These are phyloP conservation scores for Taiozyma sp. DNA, from an alignment of 1,139 yeast genomes.

Conservation along the genomic window DNA sequence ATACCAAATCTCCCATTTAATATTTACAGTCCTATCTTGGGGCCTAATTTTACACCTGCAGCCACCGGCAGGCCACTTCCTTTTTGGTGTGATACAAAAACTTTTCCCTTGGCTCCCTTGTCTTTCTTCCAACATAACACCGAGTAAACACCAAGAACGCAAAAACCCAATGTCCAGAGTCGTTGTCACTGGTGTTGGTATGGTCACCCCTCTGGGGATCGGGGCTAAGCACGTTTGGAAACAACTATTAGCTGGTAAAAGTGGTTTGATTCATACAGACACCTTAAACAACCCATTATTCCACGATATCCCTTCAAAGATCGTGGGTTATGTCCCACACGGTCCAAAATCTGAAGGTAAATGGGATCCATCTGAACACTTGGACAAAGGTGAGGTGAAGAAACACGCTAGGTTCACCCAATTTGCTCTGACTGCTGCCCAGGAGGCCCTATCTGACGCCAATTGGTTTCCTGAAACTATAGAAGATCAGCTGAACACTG, in stretches of 20 bases:
- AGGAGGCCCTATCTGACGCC: conserved; percentile 73
- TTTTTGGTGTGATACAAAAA: background rate
- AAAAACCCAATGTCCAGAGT: conserved; percentile 39
- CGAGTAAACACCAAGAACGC: background rate
- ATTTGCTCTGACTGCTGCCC: conserved; percentile 72
- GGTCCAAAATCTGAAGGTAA: conserved; percentile 46
- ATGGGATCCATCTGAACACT: conserved; percentile 41
- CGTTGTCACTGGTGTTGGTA: conserved; percentile 89
- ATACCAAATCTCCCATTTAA: too few relatives aligned
- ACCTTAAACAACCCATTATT: conserved; percentile 45
- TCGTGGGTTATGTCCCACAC: conserved; percentile 67
- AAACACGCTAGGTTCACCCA: conserved; percentile 72
- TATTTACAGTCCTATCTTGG: too few relatives aligned
- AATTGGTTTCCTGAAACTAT: conserved; percentile 38
- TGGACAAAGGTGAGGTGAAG: conserved; percentile 34
- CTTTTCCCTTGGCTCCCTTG: background rate
- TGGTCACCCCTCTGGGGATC: conserved; percentile 82
- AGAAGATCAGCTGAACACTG: conserved; percentile 39
- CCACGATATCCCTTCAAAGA: conserved; percentile 64
- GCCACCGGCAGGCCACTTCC: background rate
- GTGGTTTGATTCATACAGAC: conserved; percentile 56
- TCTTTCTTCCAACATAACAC: background rate
- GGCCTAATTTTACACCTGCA: background rate
- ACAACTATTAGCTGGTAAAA: conserved; percentile 41
- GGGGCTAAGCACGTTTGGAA: conserved; percentile 55